A percentile compares a stretch with the other conserved stretches of the same genome.
Conservation (phyloP, 768 basidiomycete genomes). For the Polyporus arcularius region DNA sequence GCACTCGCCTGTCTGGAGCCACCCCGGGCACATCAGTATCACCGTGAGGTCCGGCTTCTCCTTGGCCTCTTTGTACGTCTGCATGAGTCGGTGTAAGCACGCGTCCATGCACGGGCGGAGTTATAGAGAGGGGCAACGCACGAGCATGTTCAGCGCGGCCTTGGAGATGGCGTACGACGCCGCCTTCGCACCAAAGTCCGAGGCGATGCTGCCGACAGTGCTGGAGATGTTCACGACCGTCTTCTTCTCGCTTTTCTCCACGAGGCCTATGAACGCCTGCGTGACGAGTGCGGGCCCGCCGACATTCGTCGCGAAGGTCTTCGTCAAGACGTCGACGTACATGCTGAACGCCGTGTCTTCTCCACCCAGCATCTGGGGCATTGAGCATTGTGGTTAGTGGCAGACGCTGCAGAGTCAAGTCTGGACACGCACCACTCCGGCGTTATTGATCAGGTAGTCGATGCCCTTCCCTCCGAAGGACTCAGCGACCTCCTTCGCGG, state of each 20-base stretch:
- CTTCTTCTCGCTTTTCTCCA: slow-evolving; percentile 31
- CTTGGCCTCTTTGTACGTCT: slow-evolving; percentile 14
- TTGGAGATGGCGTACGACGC: slow-evolving; percentile 38
- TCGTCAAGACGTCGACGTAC: slow-evolving; percentile 21
- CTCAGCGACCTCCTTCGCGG: slow-evolving; percentile 22
- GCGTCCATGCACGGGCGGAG: not conserved
- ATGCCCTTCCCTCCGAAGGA: slow-evolving; percentile 32
- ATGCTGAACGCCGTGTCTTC: slow-evolving; percentile 32
- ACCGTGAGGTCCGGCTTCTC: slow-evolving; percentile 7
- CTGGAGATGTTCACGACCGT: slow-evolving; percentile 36
- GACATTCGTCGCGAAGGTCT: slow-evolving; percentile 33
- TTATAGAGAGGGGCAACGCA: slow-evolving; percentile 14
- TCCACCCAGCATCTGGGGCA: slow-evolving; percentile 4
- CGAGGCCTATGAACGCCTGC: slow-evolving; percentile 33
- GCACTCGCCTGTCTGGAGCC: slow-evolving; percentile 14
- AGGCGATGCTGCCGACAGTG: slow-evolving; percentile 33
- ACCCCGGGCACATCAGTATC: slow-evolving; percentile 11
- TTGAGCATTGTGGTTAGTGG: not conserved
- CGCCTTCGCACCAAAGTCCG: slow-evolving; percentile 24
- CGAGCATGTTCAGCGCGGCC: slow-evolving; percentile 41
- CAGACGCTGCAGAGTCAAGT: not conserved
- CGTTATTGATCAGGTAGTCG: slow-evolving; percentile 42
- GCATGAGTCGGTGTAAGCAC: not conserved
- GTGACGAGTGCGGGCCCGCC: slow-evolving; percentile 36
- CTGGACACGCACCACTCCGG: slow-evolving; percentile 32